Conservation (phyloP, 1,284 basidiomycete genomes). For the Sparassis latifolia region DNA sequence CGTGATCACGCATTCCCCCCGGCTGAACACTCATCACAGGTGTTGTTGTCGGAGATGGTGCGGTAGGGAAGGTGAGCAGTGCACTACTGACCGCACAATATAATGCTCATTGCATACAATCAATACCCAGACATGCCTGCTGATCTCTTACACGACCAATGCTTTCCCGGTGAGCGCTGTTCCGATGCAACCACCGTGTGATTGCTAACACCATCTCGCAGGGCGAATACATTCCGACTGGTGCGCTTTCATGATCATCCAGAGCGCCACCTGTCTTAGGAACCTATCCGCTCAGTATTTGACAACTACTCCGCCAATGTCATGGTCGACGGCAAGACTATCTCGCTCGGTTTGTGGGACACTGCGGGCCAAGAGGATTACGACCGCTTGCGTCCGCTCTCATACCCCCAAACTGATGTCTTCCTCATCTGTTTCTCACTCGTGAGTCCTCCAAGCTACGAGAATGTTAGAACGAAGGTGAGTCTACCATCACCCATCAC, state of each 20-base stretch:
- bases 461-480: constrained; percentile 97
- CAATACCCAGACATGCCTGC: constrained; percentile 76
- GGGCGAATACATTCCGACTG: constrained; percentile 97
- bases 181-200: constrained; percentile 12
- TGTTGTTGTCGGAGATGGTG: constrained; percentile 99
- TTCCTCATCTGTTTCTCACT: constrained; percentile 99
- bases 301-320: constrained; percentile 96
- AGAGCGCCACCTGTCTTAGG: too few relatives aligned
- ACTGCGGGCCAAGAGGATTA: constrained; percentile 99
- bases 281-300: constrained; percentile 51
- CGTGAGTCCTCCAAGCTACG: constrained; percentile 94
- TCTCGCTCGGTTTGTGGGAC: constrained; percentile 96
- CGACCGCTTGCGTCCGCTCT: constrained; percentile 94
- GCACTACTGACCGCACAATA: neutral
- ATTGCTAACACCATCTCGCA: constrained; percentile 30
- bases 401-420: constrained; percentile 98
- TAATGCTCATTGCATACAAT: constrained; percentile 5
- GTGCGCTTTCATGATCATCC: constrained; percentile 33
- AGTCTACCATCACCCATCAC: constrained; percentile 11
- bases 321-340: constrained; percentile 98
- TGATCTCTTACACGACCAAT: constrained; percentile 97
- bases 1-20: too few relatives aligned
- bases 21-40: constrained; percentile 36
- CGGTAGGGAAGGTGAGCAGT: constrained; percentile 88
- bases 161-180: constrained; percentile 75